Base-by-base conservation (phyloP, 2,329 filamentous ascomycete genomes). In the Pseudogymnoascus sp. region DNA sequence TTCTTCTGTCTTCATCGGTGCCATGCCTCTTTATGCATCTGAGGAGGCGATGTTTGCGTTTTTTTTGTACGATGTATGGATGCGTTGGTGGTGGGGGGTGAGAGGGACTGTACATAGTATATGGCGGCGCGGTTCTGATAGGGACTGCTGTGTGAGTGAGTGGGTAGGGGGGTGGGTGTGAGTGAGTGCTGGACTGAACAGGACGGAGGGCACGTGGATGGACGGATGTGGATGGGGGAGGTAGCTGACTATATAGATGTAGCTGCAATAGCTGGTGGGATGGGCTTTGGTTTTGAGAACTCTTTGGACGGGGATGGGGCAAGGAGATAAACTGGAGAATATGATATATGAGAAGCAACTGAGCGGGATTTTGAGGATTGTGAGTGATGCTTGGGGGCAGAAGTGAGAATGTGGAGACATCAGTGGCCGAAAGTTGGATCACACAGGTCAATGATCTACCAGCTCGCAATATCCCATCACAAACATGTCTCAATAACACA, bases 201-300 rank as follows among this genome's bases (percentile, higher is more conserved):
- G 41, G 4, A 47, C 41, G 10, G 41, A 15, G 1, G 41, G 21
- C 7, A 24, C 24, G 21, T 39, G 36, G 36, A 39, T 39, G n/a
- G 36, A 39, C 7, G 35, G 35, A 37, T 37, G 33, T 10, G 33
- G 33, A 10, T 13, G n/a, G 36, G 40, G 7, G 5, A 7, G n/a
- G 11, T 47, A 47, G 41, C 41, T 47, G 44, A 50, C n/a, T 44
- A 41, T 44, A 26, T 50, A 33, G n/a, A 50, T 50, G 44, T 50
- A 17, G 44, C 26, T 50, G 26, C 9, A 6, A 33, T 50, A 11
- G 26, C 44, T 44, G 21, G 21, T 31, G 26, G 47, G 7, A 26
- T 33, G 47, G 9, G 47, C 47, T 54, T 54, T 54, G 26, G 47
- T 15, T 13, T 50, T 50, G 17, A 33, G 26, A 33, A 10, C 31